Conservation (phyloP, 495 filamentous ascomycete species). For the Hypoxylon fuscum region DNA sequence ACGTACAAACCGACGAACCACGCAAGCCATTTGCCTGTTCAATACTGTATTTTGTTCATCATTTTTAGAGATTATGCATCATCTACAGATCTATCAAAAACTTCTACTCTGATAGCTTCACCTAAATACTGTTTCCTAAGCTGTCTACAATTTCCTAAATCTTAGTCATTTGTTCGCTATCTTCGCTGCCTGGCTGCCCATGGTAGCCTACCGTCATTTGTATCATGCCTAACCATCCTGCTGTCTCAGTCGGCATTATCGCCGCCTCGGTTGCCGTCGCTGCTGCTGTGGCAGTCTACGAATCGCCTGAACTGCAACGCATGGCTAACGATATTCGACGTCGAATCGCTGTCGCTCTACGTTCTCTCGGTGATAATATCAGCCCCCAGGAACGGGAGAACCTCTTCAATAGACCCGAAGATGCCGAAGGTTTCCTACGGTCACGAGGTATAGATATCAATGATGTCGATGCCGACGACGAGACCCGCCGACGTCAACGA, state of each 20-base stretch:
- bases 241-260: constrained; percentile 75
- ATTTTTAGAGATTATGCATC: constrained; percentile 24
- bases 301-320: constrained; percentile 80
- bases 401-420: constrained; percentile 65
- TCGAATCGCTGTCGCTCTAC: constrained; percentile 79
- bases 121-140: neutral
- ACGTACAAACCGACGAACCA: constrained; percentile 23
- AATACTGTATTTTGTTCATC: constrained; percentile 2
- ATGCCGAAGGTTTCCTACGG: constrained; percentile 64
- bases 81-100: no score
- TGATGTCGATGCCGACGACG: constrained; percentile 73
- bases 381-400: constrained; percentile 64
- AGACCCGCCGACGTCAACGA: constrained; percentile 68
- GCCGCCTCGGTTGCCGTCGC: constrained; percentile 78
- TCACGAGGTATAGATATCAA: constrained; percentile 53
- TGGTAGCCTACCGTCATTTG: constrained; percentile 1
- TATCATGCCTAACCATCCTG: constrained; percentile 58
- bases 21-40: constrained; percentile 20
- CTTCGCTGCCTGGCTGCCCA: neutral
- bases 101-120: constrained; percentile 1
- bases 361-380: constrained; percentile 79
- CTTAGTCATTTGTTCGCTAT: neutral
- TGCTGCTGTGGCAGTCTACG: constrained; percentile 85
- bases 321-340: constrained; percentile 79
- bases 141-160: neutral